Conservation (phyloP, 108 stramenopile species). For the Skeletonema costatum region DNA sequence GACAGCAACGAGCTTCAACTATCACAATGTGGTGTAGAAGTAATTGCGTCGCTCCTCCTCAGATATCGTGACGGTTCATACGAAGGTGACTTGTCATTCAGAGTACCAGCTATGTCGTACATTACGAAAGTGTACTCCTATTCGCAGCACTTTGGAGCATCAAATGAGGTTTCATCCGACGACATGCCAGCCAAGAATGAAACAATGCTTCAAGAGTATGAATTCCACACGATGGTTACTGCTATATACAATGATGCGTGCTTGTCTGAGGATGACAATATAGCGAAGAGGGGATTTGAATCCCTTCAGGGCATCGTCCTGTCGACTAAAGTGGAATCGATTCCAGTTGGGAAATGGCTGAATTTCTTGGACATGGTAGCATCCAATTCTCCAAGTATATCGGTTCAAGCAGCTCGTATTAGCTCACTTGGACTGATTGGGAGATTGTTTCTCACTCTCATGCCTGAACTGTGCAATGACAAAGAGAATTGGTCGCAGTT, state of each 20-base stretch:
- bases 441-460: constrained; percentile 62
- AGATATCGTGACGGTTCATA: constrained; percentile 69
- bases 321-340: constrained; percentile 57
- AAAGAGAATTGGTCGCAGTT: constrained; percentile 68
- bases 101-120: constrained; percentile 74
- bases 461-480: constrained; percentile 41
- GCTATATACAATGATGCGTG: constrained; percentile 71
- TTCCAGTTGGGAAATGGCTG: constrained; percentile 74
- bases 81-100: constrained; percentile 57
- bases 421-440: constrained; percentile 64
- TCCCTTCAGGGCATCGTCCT: constrained; percentile 63
- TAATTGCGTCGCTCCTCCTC: constrained; percentile 60
- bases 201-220: constrained; percentile 51
- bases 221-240: constrained; percentile 63
- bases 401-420: constrained; percentile 48
- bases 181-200: neutral
- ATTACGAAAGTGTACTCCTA: constrained; percentile 70
- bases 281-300: constrained; percentile 63
- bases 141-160: constrained; percentile 33
- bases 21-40: constrained; percentile 51
- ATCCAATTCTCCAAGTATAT: constrained; percentile 51
- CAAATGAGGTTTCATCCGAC: neutral
- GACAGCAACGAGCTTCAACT: constrained; percentile 40
- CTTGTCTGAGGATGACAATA: constrained; percentile 45
- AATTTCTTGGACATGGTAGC: constrained; percentile 59